Base-by-base conservation (phyloP, 2,329 filamentous ascomycete genomes). In the Scedosporium dehoogii region DNA sequence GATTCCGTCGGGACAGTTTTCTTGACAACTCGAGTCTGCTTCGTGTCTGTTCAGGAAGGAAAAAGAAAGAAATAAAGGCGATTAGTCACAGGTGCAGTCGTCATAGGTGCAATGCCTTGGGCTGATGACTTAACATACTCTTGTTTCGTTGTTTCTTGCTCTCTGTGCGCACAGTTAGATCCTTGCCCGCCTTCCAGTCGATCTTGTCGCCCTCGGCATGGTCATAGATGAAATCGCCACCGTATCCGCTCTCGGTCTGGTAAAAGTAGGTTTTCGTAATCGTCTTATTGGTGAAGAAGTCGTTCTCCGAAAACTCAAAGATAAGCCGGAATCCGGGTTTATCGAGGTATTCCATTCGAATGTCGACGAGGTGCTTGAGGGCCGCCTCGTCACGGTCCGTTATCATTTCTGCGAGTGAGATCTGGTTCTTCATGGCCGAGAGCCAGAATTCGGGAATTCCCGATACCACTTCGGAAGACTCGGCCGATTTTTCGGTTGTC, bases 141-240 rank as follows among this genome's bases (percentile, higher is more conserved):
- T 97, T 99, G 81, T 99, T 99, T 67, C 94, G 86, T 81, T 99
- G 94, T 84, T 99, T 99, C 86, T 99, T 99, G 83, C 91, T 96
- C 83, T 99, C 94, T 65, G 97, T 81, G 68, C 91, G 88, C 67
- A 97, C 90, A 56, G 94, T 99, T 69, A 99, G 81, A 73, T 99
- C 94, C 77, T 96, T 92, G 71, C 89, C 89, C 9, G 87, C 80
- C 79, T 96, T 94, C 94, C 94, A 99, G 70, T 97, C 89, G 71
- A 99, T 96, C 83, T 96, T 94, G 75, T 96, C 91, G 67, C 96
- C 94, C 76, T 99, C 93, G 63, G 96, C 94, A 74, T 99, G 94
- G 75, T 99, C 94, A 75, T 99, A 99, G 77, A 99, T 97, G 79
- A 97, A 99, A 76, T 99, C 96, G 69, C 94, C 96, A 69, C 93